Base-by-base conservation (phyloP, 352 stramenopile species). In the Pythium phragmitis region DNA sequence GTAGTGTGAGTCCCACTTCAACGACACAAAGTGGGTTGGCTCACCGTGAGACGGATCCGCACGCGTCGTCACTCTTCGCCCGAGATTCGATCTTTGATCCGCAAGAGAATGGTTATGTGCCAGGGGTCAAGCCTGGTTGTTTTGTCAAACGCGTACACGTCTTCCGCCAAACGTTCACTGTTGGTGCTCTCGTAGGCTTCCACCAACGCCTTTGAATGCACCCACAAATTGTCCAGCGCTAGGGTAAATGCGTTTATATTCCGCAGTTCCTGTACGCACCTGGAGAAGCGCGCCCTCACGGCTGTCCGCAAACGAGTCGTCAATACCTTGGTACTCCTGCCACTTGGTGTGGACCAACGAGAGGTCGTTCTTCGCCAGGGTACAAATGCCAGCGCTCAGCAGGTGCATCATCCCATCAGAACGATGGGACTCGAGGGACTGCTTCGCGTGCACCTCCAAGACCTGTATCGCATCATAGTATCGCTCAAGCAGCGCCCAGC, bases 341-440 rank as follows among this genome's bases (percentile, higher is more conserved):
- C 92, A 77, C 57, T 97, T 96, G 73, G 98, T 96, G 67, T 95
- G 85, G 50, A 82, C 85, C 41, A 83, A 83, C 61, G 97, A 89
- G 49, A 89, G 83, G 68, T 98, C 92, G 57, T 95, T 93, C 9
- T 81, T 91, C 14, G 92, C 92, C n/a, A 99, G 80, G 42, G 95
- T 88, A 63, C 96, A 98, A 68, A 99, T 92, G 23, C 95, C 82
- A 21, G 90, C 85, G 68, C 98, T 96, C 57, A 98, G 78, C 72
- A 99, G 86, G 73, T 98, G 94, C 68, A 87, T 96, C 75, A 98
- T 98, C 60, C 96, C 96, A 80, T 98, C 98, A 70, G 97, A 99
- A 72, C 98, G 98, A 70, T 98, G 98, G 28, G 88, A 98, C 59
- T 98, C 94, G 62, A 98, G 91, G 53, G 92, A 98, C 11, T 78